Conservation (phyloP, 768 basidiomycete species). For the Termitomyces sp. region DNA sequence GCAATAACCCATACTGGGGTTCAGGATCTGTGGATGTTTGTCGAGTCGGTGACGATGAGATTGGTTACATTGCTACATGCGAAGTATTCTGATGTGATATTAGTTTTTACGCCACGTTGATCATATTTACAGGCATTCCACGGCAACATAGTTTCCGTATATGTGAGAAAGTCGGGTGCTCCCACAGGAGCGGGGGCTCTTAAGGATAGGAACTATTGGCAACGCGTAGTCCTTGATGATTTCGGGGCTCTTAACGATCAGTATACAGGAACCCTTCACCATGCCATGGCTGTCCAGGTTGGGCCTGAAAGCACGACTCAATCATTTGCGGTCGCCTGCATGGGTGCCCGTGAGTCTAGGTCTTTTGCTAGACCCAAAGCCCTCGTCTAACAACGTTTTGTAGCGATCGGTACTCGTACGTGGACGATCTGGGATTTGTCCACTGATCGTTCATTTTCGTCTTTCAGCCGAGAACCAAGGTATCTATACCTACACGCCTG, state of each 20-base stretch:
- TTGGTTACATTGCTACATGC: not conserved
- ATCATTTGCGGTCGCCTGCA: not conserved
- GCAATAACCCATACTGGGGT: not conserved
- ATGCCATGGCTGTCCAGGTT: not conserved
- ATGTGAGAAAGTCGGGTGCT: not conserved
- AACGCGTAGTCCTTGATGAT: not conserved
- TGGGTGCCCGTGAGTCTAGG: not conserved
- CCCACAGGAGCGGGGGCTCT: not conserved
- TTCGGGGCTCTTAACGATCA: not conserved
- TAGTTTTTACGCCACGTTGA: not conserved
- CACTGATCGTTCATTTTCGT: not conserved
- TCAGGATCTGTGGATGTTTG: not conserved
- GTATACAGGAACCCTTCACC: not conserved
- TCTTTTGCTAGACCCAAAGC: not conserved
- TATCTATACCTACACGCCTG: not conserved
- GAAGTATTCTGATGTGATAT: not conserved
- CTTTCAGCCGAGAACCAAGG: not conserved
- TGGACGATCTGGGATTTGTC: not conserved
- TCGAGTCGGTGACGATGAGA: not conserved
- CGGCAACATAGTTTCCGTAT: not conserved
- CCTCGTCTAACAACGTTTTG: not conserved
- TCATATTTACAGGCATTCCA: not conserved
- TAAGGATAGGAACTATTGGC: not conserved
- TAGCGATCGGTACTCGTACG: not conserved
- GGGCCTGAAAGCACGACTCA: not conserved